Evolutionary conservation across 305 asterid species (phyloP), one percentile per base, ranked within the genome.

Genomic region (Euphrasia arctica): DNA sequence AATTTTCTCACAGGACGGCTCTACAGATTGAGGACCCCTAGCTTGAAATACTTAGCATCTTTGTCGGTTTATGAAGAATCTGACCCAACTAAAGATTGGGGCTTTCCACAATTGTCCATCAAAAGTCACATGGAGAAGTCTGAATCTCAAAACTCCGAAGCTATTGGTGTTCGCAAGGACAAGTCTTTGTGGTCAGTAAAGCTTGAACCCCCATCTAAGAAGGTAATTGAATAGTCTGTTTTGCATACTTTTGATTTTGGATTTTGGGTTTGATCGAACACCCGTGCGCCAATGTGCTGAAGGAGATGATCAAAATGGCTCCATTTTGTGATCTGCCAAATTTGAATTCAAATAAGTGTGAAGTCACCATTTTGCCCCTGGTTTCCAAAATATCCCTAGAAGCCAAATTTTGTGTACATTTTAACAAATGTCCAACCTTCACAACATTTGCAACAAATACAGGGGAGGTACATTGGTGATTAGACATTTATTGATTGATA

Each of bases 61-160:
- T 70, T 74, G 55, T 70, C 87, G 13, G 64, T 63, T 63, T 85
- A 85, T 65, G 95, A 89, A 85, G 84, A 95, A 68, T 82, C 95
- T 39, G 74, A 89, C 72, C 97, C 96, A 56, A 87, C 97, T 9
- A 84, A 82, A 75, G 84, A 81, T 49, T 89, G 97, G 97, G 79
- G 84, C 65, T 91, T 83, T 66, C 95, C 97, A 1, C 84, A 79
- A 69, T 71, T 91, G 63, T 85, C 87, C 49, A 39, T 77, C 28
- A 63, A 65, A 74, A 61, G 64, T 59, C 76, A 65, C 29, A 58
- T 52, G 39, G 68, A 79, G 22, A 76, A 75, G 57, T 32, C 72
- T 54, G 83, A 80, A 64, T 74, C 83, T 65, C 74, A 75, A 69
- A 77, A 68, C 62, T 62, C 36, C 29, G 84, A 70, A 56, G 74